Evolutionary conservation across 2,329 filamentous ascomycete genomes (phyloP), one percentile per base, ranked within the genome.

Genomic region (Epichloe sylvatica): DNA sequence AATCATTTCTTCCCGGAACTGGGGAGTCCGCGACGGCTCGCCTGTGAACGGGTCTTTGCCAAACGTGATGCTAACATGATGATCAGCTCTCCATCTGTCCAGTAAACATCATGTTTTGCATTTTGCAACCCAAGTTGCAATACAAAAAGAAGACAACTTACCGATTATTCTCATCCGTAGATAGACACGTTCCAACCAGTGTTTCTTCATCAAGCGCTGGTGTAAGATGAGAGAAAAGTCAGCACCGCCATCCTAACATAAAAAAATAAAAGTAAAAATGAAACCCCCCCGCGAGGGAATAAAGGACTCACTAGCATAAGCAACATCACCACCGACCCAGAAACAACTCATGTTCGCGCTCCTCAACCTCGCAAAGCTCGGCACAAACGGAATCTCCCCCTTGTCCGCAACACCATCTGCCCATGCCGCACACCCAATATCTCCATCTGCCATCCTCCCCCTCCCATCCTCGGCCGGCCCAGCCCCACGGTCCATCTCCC

Each of bases 231-330:
- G 17, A 17, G 21, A 12, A 6, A 46, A 42, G 46, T 53, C 46
- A 52, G 50, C 33, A 13, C 5, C 12, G 13, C 23, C 35, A 25
- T 33, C 30, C 38, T 19, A 17, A 17, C 17, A 17, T 17, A 2
- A 23, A 23, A 23, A 5, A 19, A 25, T 1, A 25, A 25, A 23
- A 23, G 5, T 21, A 21, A 4, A 21, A 4, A 21, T 21, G 35
- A 5, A 45, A 13, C 4, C 19, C 25, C 38, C 23, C 38, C 23
- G 7, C 23, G 23, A 25, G 15, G 11, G 17, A 30, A 2, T 25
- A 3, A 4, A 19, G 7, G 9, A 68, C 72, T 61, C 52, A 75
- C 73, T 65, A 3, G 65, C 66, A 62, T 71, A 75, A 1, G 64
- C 65, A 25, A 68, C 62, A 23, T 70, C 72, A 0, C 62, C 64